phyloP scores from a whole-genome alignment of 2,329 filamentous ascomycete genomes.

The Metarhizium anisopliae region DNA sequence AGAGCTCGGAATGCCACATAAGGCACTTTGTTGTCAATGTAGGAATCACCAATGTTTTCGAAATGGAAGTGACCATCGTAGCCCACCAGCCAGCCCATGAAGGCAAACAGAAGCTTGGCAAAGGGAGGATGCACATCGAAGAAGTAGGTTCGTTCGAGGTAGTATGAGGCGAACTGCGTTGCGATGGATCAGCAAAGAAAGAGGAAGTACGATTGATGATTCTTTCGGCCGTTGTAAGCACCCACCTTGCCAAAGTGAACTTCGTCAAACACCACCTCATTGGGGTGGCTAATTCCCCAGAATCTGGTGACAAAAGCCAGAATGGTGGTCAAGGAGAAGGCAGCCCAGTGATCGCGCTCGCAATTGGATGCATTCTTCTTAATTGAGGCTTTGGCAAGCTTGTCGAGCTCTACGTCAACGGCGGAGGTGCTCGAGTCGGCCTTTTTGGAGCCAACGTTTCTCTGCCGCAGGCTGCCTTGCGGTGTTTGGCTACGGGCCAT shows the following conservation, averaged over 20 bases:
- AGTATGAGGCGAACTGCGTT: slow-evolving; percentile 61
- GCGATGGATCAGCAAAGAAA: neutral
- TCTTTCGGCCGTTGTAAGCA: neutral
- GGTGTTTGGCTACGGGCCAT: slow-evolving; percentile 42
- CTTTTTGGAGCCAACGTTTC: slow-evolving; percentile 45
- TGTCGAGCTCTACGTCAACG: slow-evolving; percentile 41
- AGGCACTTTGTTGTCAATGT: slow-evolving; percentile 92
- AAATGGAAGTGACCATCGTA: slow-evolving; percentile 97
- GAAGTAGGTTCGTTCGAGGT: slow-evolving; percentile 96
- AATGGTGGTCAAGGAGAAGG: slow-evolving; percentile 65
- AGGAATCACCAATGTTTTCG: slow-evolving; percentile 98
- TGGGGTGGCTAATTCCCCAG: slow-evolving; percentile 90
- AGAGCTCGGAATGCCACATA: slow-evolving; percentile 94
- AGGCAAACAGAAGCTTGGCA: slow-evolving; percentile 92
- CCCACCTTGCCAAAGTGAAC: slow-evolving; percentile 98
- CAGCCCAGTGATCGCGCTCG: slow-evolving; percentile 82
- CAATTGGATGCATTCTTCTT: slow-evolving; percentile 30
- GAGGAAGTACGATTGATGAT: neutral
- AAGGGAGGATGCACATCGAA: slow-evolving; percentile 99
- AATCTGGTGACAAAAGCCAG: slow-evolving; percentile 89
- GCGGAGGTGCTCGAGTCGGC: slow-evolving; percentile 27
- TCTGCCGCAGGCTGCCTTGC: slow-evolving; percentile 51
- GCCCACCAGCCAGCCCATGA: slow-evolving; percentile 95
- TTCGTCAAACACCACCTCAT: slow-evolving; percentile 97
- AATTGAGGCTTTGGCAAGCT: slow-evolving; percentile 31